Evolutionary conservation across 352 stramenopile species (phyloP), one percentile per base, ranked within the genome.

Genomic region (Phytopythium cucurbitacearum): DNA sequence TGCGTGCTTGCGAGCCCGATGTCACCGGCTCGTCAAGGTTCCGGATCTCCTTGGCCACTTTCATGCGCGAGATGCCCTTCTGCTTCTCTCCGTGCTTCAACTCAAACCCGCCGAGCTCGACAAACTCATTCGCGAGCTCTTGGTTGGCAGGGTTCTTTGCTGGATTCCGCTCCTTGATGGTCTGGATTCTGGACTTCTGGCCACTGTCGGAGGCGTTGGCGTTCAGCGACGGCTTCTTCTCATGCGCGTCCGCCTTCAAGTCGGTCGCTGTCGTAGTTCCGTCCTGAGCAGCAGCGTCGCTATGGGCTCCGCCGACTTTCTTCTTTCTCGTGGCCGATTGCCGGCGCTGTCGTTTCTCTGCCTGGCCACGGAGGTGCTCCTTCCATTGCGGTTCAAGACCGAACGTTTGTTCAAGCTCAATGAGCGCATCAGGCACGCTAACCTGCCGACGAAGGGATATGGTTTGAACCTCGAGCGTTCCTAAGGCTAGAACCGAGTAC

Each of bases 361-460:
- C 62, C 40, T 71, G 44, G 5, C 72, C 65, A 34, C 75, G 53
- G 41, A 75, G 47, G 10, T 76, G 59, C 50, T 88, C 70, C 54
- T 80, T 66, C 67, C 67, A 88, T 46, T 58, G 62, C n/a, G 60
- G 60, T 39, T 87, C 71, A 32, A 91, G 37, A 0, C 71, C 77
- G 34, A 69, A 85, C 34, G 67, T 64, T 54, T 87, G 75, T 53
- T 69, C 62, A 13, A 91, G 56, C 40, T 89, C 69, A 4, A 87
- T 72, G 34, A 83, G 62, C 6, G 80, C 77, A 34, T 86, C 73
- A 28, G 69, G 39, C 5, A 85, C 51, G 33, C 67, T 69, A 40
- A 65, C 51, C 73, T 71, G 15, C 34, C 46, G 6, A 48, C 21
- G 52, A 16, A 12, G 2, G 32, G 8, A 36, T 3, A 15, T 33